Evolutionary conservation across 1,139 yeast genomes (phyloP).

Genomic region (Pichia terricola): DNA sequence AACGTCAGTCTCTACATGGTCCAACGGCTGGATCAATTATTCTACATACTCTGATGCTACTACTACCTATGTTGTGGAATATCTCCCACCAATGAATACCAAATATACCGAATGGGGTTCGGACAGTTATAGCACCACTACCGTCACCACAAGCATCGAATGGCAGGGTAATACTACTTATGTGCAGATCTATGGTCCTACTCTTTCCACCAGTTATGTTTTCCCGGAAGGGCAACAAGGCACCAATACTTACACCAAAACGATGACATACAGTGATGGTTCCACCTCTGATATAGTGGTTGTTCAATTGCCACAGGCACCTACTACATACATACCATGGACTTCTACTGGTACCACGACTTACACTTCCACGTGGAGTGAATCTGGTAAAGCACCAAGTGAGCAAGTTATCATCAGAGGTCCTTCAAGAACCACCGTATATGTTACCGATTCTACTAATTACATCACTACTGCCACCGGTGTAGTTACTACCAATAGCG

Average conservation of each 20-base stretch:
- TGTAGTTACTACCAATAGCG: neutral
- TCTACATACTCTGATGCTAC: neutral
- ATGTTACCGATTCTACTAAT: neutral
- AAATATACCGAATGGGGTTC: conserved; percentile 1
- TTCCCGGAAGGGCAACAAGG: too few relatives aligned
- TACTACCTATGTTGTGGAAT: neutral
- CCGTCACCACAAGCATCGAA: neutral
- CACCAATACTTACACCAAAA: too few relatives aligned
- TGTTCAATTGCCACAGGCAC: conserved; percentile 2
- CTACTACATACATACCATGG: conserved; percentile 1
- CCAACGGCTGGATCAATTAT: neutral
- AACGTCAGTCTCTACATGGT: conserved; percentile 4
- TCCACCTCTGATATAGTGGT: neutral
- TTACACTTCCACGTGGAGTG: conserved; percentile 2
- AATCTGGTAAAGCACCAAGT: neutral
- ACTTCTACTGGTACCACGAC: conserved; percentile 1
- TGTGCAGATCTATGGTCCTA: conserved; percentile 5
- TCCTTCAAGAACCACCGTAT: neutral
- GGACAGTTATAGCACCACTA: neutral
- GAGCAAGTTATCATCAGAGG: neutral
- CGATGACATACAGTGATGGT: too few relatives aligned
- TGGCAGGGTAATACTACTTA: neutral
- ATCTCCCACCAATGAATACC: conserved; percentile 3
- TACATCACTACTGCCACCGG: neutral
- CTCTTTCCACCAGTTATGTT: conserved; percentile 1